phyloP scores from a whole-genome alignment of 352 stramenopile genomes.

The Phytophthora capsici region DNA sequence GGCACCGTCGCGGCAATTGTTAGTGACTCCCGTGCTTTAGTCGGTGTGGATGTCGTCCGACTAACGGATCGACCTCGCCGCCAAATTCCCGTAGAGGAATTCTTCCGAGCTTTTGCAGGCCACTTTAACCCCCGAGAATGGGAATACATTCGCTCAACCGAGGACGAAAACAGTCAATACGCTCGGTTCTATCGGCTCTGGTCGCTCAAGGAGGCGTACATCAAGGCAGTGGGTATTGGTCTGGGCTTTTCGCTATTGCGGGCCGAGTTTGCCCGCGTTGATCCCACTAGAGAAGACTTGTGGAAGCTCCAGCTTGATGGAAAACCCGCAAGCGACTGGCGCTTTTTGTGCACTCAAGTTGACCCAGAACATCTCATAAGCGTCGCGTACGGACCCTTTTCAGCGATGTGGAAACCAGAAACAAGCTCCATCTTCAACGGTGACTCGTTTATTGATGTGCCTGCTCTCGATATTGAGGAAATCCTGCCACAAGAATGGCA shows the following conservation, averaged over 20 bases:
- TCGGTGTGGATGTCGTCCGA: slow-evolving; percentile 79
- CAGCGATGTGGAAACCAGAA: slow-evolving; percentile 48
- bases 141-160: slow-evolving; percentile 48
- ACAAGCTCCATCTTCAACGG: slow-evolving; percentile 53
- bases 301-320: slow-evolving; percentile 60
- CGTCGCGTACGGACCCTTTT: slow-evolving; percentile 49
- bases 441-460: background rate
- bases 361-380: slow-evolving; percentile 51
- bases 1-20: slow-evolving; percentile 72
- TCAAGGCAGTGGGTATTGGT: slow-evolving; percentile 77
- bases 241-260: slow-evolving; percentile 66
- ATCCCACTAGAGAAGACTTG: slow-evolving; percentile 10
- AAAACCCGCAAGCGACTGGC: slow-evolving; percentile 43
- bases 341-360: slow-evolving; percentile 46
- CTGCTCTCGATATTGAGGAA: background rate
- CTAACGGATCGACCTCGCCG: slow-evolving; percentile 53
- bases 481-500: slow-evolving; percentile 19
- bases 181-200: slow-evolving; percentile 71
- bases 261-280: slow-evolving; percentile 47
- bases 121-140: slow-evolving; percentile 73
- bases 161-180: slow-evolving; percentile 38
- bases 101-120: slow-evolving; percentile 66
- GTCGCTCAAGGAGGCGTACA: slow-evolving; percentile 82
- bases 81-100: slow-evolving; percentile 36
- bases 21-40: slow-evolving; percentile 40